Evolutionary conservation across 2,329 filamentous ascomycete species (phyloP), one percentile per base, ranked within the genome.

Genomic region (Diplodia mutila): DNA sequence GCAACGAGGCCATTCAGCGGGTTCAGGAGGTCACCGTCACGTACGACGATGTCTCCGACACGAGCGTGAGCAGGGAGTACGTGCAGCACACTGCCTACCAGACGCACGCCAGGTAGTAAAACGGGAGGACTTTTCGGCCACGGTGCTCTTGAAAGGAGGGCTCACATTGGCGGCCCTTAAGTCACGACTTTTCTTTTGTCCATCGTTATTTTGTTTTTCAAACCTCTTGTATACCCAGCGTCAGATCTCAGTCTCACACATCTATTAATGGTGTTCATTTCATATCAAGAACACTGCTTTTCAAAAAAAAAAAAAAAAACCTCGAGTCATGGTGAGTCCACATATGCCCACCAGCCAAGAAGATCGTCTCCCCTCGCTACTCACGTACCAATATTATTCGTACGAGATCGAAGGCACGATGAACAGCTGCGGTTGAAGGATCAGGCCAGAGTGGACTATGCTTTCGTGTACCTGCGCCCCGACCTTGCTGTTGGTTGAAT

Each of bases 11-110:
- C 32, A 70, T 71, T 27, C 46, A 66, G n/a, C 63, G 69, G 34
- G 67, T 54, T 14, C 54, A 59, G 34, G 68, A 69, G 16, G 37
- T 70, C 11, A 68, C 32, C 21, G 39, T 69, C 25, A 64, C 67
- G 32, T 69, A 68, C 65, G 53, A 67, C 27, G 37, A 52, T 11
- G n/a, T 48, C 5, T 61, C 55, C 5, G 55, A 61, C 4, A 37
- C 18, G 16, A 61, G 55, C 39, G 12, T 59, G 12, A 55, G 27
- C 52, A 34, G 23, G 14, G 52, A 54, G 25, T 21, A 37, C n/a
- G 53, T 29, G 6, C n/a, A 21, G n/a, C 32, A n/a, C 1, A n/a
- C 8, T 25, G 34, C 37, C 11, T 54, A 54, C 27, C 14, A 16
- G 8, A 2, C 34, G 23, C 21, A 42, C 37, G 34, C 54, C 7